Base-by-base conservation (phyloP, 345 rosid genomes). In the Balakata baccata region DNA sequence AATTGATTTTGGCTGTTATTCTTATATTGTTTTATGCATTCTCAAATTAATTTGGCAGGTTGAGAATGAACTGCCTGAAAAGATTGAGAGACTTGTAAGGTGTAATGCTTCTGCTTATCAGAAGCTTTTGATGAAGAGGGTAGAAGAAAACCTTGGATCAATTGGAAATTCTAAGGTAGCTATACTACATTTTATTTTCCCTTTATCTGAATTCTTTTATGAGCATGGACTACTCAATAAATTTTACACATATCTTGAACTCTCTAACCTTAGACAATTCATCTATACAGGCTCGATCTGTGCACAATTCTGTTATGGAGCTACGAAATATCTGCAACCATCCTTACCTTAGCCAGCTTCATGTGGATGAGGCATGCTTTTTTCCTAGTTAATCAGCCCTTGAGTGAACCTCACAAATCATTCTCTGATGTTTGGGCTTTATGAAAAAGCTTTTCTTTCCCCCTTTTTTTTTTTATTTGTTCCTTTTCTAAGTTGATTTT, bases 91-190 rank as follows among this genome's bases (percentile, higher is more conserved):
- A 41, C 97, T 93, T 76, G 25, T 93, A 77, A 86, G 97, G 69
- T 93, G 98, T 39, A 92, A 93, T 80, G 95, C 97, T 69, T 93
- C 98, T 83, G 97, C 97, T 69, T 93, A 93, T 83, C 98, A 93
- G 81, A 93, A 89, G 78, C 93, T 93, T 68, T 75, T 93, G 84
- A 93, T 93, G 92, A 87, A 88, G 89, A 88, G 98, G 82, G 97
- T 93, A 66, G 98, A 89, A 71, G 95, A 91, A 12, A 93, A 93
- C 86, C 95, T 93, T 67, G 98, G 98, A 29, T 81, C 97, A 49
- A 86, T 93, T 75, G 95, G 92, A 77, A 93, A 86, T 81, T 67
- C 88, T 45, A 93, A 93, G 97, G 98, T 93, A 70, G 34, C 13
- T 57, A 64, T n/a, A 11, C 16, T 59, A 11, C 46, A 50, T 70